These are phyloP conservation scores for Pseudopithomyces maydicus DNA, from an alignment of 2,329 filamentous ascomycete genomes.

Conservation along the genomic window DNA sequence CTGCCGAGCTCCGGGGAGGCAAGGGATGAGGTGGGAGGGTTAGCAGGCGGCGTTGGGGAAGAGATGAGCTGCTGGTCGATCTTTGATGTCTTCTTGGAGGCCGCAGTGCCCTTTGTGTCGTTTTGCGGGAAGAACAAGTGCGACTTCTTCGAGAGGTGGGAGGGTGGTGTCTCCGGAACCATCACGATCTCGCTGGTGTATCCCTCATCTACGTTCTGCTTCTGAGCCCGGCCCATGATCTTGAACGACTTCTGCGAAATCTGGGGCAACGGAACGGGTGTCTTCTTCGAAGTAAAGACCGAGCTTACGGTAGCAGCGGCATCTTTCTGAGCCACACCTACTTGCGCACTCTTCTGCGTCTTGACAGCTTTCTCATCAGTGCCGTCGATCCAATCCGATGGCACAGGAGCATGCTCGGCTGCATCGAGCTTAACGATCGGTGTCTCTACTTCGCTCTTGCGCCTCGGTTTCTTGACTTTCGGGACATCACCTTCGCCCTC, in stretches of 20 bases:
- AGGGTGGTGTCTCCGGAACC: conserved; percentile 15
- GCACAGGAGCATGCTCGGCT: neutral
- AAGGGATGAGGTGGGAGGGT: neutral
- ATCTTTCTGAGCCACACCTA: neutral
- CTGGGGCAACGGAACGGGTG: conserved; percentile 7
- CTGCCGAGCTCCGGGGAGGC: neutral
- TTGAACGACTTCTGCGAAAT: neutral
- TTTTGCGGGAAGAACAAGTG: conserved; percentile 8
- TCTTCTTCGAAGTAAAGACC: neutral
- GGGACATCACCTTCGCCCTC: neutral
- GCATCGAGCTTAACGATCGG: neutral
- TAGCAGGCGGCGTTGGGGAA: neutral
- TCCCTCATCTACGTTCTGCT: neutral
- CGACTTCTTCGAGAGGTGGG: neutral
- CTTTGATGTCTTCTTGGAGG: neutral
- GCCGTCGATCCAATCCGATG: neutral
- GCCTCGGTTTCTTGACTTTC: conserved; percentile 5
- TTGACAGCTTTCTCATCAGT: conserved; percentile 3
- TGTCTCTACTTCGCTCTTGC: neutral
- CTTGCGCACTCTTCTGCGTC: conserved; percentile 3
- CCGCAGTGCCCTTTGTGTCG: neutral
- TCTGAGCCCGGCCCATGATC: neutral
- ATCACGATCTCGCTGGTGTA: neutral
- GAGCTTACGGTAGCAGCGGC: neutral
- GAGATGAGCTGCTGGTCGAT: neutral